Conservation (phyloP, 257 asterid genomes). For the Capsicum chinense region DNA sequence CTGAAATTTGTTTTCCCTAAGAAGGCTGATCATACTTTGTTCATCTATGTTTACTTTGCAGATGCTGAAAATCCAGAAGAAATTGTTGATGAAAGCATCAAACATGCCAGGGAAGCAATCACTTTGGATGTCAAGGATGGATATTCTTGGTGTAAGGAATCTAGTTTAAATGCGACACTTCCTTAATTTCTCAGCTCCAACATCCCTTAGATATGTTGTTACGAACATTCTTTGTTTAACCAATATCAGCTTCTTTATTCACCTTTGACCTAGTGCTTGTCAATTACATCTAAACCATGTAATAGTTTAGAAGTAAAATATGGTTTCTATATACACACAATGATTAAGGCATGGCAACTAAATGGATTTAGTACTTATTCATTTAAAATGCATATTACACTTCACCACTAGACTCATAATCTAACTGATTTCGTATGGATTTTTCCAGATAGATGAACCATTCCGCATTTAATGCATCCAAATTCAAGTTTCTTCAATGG, state of each 20-base stretch:
- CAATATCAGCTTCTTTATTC: not conserved
- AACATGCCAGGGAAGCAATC: slow-evolving; percentile 86
- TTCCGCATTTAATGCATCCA: not conserved
- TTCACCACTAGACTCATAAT: not conserved
- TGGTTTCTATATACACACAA: not conserved
- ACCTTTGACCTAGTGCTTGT: slow-evolving; percentile 18
- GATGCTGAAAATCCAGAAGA: slow-evolving; percentile 76
- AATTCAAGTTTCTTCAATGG: slow-evolving; percentile 21
- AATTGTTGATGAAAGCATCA: slow-evolving; percentile 82
- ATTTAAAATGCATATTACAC: not conserved
- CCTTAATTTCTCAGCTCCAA: not conserved
- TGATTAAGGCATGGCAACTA: not conserved
- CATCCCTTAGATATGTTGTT: slow-evolving; percentile 3
- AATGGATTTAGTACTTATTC: not conserved
- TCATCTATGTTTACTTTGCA: slow-evolving; percentile 47
- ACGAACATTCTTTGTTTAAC: not conserved
- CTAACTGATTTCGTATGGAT: not conserved
- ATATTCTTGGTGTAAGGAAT: slow-evolving; percentile 84
- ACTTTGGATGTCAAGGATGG: slow-evolving; percentile 82
- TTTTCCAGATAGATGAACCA: not conserved
- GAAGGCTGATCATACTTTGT: slow-evolving; percentile 17
- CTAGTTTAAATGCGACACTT: not conserved
- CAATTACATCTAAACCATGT: slow-evolving; percentile 1
- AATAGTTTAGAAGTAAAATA: not conserved
- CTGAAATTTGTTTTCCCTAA: slow-evolving; percentile 13